Conservation (phyloP, 768 basidiomycete genomes). For the Holtermannia corniformis region DNA sequence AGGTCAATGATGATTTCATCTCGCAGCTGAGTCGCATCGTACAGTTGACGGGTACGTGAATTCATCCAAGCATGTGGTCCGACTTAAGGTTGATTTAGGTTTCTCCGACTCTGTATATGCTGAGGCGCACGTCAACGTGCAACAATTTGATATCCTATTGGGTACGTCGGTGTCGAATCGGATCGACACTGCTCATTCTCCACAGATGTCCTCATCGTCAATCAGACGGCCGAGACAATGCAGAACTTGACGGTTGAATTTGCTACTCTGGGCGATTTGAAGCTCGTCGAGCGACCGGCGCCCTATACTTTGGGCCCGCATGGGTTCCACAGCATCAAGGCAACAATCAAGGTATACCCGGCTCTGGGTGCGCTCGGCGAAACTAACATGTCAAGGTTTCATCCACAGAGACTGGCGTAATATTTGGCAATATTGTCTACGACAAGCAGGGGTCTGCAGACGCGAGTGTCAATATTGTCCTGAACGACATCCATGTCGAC, state of each 20-base stretch:
- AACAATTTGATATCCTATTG: slow-evolving; percentile 91
- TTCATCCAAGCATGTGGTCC: background rate
- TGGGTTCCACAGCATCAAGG: slow-evolving; percentile 96
- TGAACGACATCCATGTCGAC: slow-evolving; percentile 88
- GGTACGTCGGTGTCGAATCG: slow-evolving; percentile 46
- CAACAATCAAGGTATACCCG: slow-evolving; percentile 96
- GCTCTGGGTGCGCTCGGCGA: background rate
- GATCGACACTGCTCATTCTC: background rate
- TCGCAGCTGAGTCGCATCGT: slow-evolving; percentile 88
- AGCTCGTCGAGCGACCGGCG: slow-evolving; percentile 89
- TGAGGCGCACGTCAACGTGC: slow-evolving; percentile 94
- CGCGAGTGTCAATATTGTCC: slow-evolving; percentile 58
- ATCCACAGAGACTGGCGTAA: slow-evolving; percentile 95
- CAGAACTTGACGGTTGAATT: slow-evolving; percentile 97
- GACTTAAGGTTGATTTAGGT: slow-evolving; percentile 45
- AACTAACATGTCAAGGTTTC: slow-evolving; percentile 50
- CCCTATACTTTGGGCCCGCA: slow-evolving; percentile 91
- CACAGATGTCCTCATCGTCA: slow-evolving; percentile 86
- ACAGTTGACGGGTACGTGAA: slow-evolving; percentile 68
- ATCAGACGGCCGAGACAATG: slow-evolving; percentile 84
- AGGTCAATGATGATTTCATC: slow-evolving; percentile 82
- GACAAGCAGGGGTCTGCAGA: slow-evolving; percentile 80
- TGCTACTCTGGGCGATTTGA: slow-evolving; percentile 91
- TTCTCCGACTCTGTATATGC: slow-evolving; percentile 99
- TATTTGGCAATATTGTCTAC: slow-evolving; percentile 96